These are phyloP conservation scores for Chalara sp. DNA, from an alignment of 2,329 filamentous ascomycete species.

Conservation along the genomic window DNA sequence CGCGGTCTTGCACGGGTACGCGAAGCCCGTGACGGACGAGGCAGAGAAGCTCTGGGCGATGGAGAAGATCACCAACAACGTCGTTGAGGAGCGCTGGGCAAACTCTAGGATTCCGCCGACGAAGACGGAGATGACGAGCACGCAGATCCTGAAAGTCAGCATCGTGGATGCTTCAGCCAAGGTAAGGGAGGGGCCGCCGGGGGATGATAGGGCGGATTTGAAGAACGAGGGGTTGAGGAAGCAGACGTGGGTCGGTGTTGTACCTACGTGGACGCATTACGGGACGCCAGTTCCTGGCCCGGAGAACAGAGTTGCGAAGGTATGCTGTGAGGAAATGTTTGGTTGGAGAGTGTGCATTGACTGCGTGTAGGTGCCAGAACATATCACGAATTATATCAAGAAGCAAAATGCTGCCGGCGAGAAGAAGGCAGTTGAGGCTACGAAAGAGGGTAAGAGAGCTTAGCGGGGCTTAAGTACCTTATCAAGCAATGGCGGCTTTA, in stretches of 20 bases:
- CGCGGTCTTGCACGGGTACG: constrained; percentile 60
- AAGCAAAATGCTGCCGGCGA: constrained; percentile 37
- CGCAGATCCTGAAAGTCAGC: constrained; percentile 62
- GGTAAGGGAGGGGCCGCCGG: constrained; percentile 57
- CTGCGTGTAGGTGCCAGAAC: constrained; percentile 36
- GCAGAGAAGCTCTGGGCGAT: constrained; percentile 75
- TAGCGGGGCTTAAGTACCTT: no score
- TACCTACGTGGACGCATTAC: constrained; percentile 56
- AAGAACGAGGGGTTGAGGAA: constrained; percentile 35
- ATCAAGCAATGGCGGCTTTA: no score
- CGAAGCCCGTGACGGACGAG: constrained; percentile 55
- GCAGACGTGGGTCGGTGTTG: constrained; percentile 48
- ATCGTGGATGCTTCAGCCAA: constrained; percentile 72
- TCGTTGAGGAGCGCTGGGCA: constrained; percentile 63
- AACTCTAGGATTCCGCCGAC: constrained; percentile 65
- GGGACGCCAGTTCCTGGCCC: constrained; percentile 32
- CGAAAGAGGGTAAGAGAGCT: constrained; percentile 8
- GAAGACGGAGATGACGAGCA: constrained; percentile 66
- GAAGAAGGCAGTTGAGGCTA: constrained; percentile 28
- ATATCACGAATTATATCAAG: constrained; percentile 45
- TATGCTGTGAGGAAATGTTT: constrained; percentile 19
- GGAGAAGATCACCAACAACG: constrained; percentile 68
- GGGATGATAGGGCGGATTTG: constrained; percentile 43
- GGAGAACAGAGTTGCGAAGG: constrained; percentile 20
- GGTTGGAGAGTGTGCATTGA: background rate